These are phyloP conservation scores for Epichloe scottii DNA, from an alignment of 2,329 filamentous ascomycete genomes.

Conservation along the genomic window DNA sequence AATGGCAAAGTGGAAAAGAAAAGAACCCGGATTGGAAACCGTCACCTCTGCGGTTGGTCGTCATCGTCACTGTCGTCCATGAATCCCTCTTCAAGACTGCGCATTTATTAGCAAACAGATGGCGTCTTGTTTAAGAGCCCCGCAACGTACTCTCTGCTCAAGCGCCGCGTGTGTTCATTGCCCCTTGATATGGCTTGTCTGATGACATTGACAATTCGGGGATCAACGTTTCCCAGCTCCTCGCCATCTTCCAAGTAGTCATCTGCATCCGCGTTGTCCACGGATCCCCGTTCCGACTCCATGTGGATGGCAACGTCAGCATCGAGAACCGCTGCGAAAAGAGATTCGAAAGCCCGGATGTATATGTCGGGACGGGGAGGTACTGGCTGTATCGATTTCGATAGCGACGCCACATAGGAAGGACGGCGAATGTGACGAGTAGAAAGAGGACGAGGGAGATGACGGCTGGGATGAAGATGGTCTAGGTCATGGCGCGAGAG, in stretches of 20 bases:
- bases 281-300: conserved; percentile 29
- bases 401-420: conserved; percentile 59
- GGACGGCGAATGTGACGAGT: conserved; percentile 47
- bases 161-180: conserved; percentile 41
- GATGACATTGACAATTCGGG: conserved; percentile 30
- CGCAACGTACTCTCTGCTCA: conserved; percentile 58
- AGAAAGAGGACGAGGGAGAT: conserved; percentile 61
- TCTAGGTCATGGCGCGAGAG: conserved; percentile 34
- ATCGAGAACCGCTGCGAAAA: conserved; percentile 22
- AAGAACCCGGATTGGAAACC: neutral
- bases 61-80: conserved; percentile 33
- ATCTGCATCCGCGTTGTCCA: conserved; percentile 37
- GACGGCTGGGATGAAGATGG: conserved; percentile 55
- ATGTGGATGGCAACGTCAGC: conserved; percentile 29
- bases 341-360: conserved; percentile 39
- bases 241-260: conserved; percentile 41
- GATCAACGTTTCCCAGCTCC: conserved; percentile 50
- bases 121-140: neutral
- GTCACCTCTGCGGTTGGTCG: conserved; percentile 17
- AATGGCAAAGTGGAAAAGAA: neutral
- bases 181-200: conserved; percentile 19
- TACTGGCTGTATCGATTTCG: conserved; percentile 62
- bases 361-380: conserved; percentile 51
- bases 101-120: conserved; percentile 8
- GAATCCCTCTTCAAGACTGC: conserved; percentile 23